A percentile compares a stretch with the other conserved stretches of the same genome.
These are phyloP conservation scores for Lichtheimia corymbifera DNA, from an alignment of 371 early-diverging fungal species.

Conservation along the genomic window DNA sequence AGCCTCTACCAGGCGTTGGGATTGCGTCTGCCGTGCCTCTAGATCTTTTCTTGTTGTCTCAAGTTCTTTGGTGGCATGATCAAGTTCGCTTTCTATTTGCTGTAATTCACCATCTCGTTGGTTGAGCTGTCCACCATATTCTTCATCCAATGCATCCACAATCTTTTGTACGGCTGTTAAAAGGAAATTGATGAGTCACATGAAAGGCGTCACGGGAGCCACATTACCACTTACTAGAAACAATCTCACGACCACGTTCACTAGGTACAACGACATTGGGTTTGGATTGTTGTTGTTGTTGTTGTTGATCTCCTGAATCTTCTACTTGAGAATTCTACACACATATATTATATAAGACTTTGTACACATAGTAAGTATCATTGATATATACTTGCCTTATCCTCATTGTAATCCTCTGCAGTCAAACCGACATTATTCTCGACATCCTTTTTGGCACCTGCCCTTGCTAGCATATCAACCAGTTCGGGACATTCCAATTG, in stretches of 20 bases:
- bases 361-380: neutral
- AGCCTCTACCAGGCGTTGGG: slow-evolving; percentile 57
- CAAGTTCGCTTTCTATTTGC: slow-evolving; percentile 60
- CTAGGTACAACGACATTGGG: slow-evolving; percentile 34
- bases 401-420: slow-evolving; percentile 7
- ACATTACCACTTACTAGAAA: slow-evolving; percentile 50
- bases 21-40: slow-evolving; percentile 23
- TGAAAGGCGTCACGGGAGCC: neutral
- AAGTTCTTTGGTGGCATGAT: slow-evolving; percentile 32
- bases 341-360: neutral
- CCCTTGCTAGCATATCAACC: slow-evolving; percentile 48
- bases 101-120: slow-evolving; percentile 63
- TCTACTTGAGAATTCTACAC: neutral
- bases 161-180: slow-evolving; percentile 66
- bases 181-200: neutral
- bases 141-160: slow-evolving; percentile 69
- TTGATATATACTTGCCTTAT: neutral
- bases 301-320: slow-evolving; percentile 1
- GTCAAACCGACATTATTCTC: slow-evolving; percentile 9
- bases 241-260: slow-evolving; percentile 55
- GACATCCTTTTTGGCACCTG: slow-evolving; percentile 7
- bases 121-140: slow-evolving; percentile 63
- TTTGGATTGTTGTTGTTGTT: slow-evolving; percentile 7
- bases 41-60: slow-evolving; percentile 48
- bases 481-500: slow-evolving; percentile 68